These are phyloP conservation scores for Acanthochlamys bracteata DNA, from an alignment of 106 monocot species.

Conservation along the genomic window DNA sequence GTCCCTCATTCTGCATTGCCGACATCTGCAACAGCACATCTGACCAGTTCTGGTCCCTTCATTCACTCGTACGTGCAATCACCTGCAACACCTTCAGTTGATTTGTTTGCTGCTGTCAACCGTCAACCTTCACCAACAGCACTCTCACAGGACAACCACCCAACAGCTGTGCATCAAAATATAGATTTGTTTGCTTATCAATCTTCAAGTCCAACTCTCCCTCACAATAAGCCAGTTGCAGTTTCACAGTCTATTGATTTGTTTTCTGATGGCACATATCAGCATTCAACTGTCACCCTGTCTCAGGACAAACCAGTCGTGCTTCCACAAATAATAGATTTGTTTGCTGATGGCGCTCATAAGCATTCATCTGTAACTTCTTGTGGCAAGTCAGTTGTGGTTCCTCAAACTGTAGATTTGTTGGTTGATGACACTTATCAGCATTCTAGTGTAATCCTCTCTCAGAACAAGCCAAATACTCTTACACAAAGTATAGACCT, in stretches of 20 bases:
- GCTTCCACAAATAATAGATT: conserved; percentile 3
- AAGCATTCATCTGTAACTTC: neutral
- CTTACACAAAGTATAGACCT: neutral
- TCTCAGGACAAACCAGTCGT: conserved; percentile 11
- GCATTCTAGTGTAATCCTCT: neutral
- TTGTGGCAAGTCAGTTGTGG: neutral
- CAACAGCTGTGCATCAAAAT: no score
- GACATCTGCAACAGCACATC: conserved; percentile 17
- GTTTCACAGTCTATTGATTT: no score
- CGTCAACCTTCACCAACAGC: conserved; percentile 17
- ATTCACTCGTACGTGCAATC: conserved; percentile 19
- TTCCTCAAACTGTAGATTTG: neutral
- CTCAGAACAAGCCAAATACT: neutral
- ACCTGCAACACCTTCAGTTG: conserved; percentile 23
- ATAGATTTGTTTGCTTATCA: no score
- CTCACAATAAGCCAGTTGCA: no score
- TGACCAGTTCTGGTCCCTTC: conserved; percentile 24
- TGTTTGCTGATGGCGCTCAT: neutral
- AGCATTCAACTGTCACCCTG: neutral
- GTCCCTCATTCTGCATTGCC: conserved; percentile 5
- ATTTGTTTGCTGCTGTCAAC: conserved; percentile 41
- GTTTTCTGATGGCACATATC: no score
- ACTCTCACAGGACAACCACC: no score
- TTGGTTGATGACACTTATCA: neutral
- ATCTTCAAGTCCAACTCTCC: no score